Base-by-base conservation (phyloP, 1,284 basidiomycete genomes). In the Amylostereum chailletii region DNA sequence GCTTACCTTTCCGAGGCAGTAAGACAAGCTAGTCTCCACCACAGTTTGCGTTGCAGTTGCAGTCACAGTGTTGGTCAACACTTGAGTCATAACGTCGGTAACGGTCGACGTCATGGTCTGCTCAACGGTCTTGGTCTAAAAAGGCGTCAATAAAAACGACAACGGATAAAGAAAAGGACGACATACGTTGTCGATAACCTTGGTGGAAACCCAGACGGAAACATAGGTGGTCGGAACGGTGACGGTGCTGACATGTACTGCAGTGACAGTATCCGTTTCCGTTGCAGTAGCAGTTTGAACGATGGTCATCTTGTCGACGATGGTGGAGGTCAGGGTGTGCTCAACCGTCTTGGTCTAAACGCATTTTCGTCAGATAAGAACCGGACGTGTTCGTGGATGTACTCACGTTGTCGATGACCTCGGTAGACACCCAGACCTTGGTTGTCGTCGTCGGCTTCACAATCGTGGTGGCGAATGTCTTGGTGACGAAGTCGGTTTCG, bases 341-440 rank as follows among this genome's bases (percentile, higher is more conserved):
- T 75, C 64, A 48, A 79, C 50, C 5, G 79, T 83, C 68, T 72
- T 64, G 39, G 79, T 81, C 75, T 77, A 49, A 27, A 43, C 1
- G 29, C 4, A 34, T 7, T 36, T 42, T 53, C 33, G 34, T 30
- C 37, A 29, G 29, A 34, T 2, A 9, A 19, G n/a, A 29, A 36
- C 38, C 3, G 29, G 32, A 26, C 36, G 9, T 9, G 11, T 34
- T 36, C 26, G 39, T 45, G 9, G 36, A 11, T 31, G 9, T n/a
- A 60, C 71, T 60, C 53, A 79, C 77, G 60, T 81, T 77, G 62
- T 84, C 76, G 53, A 80, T 75, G 61, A 81, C 71, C 52, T 74
- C 54, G 34, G 81, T 83, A 60, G 68, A 71, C 47, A 81, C 72
- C 61, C 68, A 78, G 41, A 74, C 66, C 38, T 66, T 75, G 52